These are phyloP conservation scores for Vickermania ingenoplastis DNA, from an alignment of 208 protist genomes.

Conservation along the genomic window DNA sequence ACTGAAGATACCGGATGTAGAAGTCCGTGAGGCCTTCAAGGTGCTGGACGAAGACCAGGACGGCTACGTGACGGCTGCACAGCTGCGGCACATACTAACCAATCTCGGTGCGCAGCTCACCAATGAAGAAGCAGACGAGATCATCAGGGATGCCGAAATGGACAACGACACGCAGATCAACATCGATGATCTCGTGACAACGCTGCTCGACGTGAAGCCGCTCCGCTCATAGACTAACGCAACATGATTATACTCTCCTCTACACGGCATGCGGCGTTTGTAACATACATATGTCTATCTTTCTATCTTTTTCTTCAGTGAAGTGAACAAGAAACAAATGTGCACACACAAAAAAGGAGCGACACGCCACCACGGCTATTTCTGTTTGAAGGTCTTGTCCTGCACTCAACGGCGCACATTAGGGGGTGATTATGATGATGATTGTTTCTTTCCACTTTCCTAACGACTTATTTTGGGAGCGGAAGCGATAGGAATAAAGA, in stretches of 20 bases:
- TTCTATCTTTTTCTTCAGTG: constrained; percentile 1
- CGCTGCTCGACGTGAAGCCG: constrained; percentile 20
- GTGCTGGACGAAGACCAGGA: constrained; percentile 92
- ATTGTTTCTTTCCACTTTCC: too few species aligned
- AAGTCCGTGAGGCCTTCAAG: constrained; percentile 90
- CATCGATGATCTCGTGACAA: constrained; percentile 68
- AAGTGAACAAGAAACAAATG: too few species aligned
- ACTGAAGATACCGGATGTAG: constrained; percentile 59
- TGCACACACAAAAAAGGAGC: too few species aligned
- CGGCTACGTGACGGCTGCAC: constrained; percentile 87
- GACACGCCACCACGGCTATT: too few species aligned
- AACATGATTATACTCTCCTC: too few species aligned
- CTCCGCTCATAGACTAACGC: too few species aligned
- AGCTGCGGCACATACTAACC: constrained; percentile 91
- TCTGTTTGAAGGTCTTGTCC: too few species aligned
- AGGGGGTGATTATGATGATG: too few species aligned
- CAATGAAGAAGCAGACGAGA: constrained; percentile 77
- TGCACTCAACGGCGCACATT: too few species aligned
- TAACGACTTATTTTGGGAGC: too few species aligned
- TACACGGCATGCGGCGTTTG: too few species aligned
- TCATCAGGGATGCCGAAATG: constrained; percentile 75
- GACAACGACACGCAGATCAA: constrained; percentile 79
- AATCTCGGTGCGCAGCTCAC: constrained; percentile 89
- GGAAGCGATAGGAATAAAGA: too few species aligned
- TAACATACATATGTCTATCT: constrained; percentile 2